These are phyloP conservation scores for Candida broadrunensis DNA, from an alignment of 805 yeast genomes.

Conservation along the genomic window DNA sequence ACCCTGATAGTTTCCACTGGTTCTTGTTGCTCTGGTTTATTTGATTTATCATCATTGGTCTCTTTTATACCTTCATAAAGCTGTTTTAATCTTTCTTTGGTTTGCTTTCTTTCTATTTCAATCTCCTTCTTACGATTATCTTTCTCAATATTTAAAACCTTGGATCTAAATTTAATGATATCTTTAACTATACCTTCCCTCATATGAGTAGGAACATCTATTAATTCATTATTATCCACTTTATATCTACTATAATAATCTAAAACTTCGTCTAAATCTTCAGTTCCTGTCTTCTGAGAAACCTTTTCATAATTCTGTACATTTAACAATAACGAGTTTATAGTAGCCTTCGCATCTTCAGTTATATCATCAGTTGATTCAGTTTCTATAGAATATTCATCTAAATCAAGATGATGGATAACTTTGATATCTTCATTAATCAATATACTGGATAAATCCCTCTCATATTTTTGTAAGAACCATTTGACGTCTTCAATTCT, in stretches of 20 bases:
- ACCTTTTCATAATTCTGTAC: constrained; percentile 17
- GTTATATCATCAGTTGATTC: not conserved
- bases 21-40: constrained; percentile 14
- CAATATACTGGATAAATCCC: constrained; percentile 1
- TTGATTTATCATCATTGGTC: constrained; percentile 17
- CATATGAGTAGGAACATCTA: constrained; percentile 55
- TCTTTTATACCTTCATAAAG: constrained; percentile 40
- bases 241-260: constrained; percentile 40
- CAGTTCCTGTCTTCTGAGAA: constrained; percentile 23
- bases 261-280: constrained; percentile 33
- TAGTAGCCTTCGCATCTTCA: constrained; percentile 4
- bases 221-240: constrained; percentile 55
- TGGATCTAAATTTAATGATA: constrained; percentile 54
- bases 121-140: constrained; percentile 48
- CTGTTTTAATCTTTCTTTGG: constrained; percentile 45
- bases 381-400: not conserved
- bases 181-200: constrained; percentile 51
- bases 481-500: constrained; percentile 10
- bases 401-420: not conserved
- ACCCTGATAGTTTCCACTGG: constrained; percentile 1
- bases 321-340: constrained; percentile 12
- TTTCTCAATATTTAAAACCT: constrained; percentile 50
- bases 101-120: constrained; percentile 45
- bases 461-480: constrained; percentile 7
- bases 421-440: not conserved